Base-by-base conservation (phyloP, 805 yeast genomes). In the Ogataea zsoltii region DNA sequence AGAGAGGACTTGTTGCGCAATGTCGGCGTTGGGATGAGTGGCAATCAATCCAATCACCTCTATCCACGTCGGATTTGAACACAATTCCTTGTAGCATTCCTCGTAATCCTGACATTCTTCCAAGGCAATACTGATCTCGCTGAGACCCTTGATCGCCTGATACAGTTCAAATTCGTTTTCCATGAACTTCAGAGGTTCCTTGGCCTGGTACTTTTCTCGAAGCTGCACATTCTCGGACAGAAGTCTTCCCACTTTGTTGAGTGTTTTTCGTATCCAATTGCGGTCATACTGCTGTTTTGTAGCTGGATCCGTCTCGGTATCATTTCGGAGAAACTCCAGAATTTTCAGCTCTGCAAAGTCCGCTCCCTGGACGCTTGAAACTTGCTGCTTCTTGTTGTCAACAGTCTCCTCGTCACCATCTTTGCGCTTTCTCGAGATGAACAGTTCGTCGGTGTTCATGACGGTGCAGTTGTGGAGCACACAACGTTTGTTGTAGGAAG, bases 111-210 rank as follows among this genome's bases (percentile, higher is more conserved):
- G 21, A 9, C 43, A 44, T 21, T 53, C 56, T 4, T 35, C 34
- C 23, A 56, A 16, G 5, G 43, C 48, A 29, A 56, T 44, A 18
- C 51, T 44, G 12, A 57, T 23, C 33, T 57, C 61, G 14, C 54
- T 46, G 39, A 56, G 41, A 2, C 33, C 41, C 41, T 53, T 52
- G 17, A 58, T 36, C 4, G 41, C 51, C 32, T 55, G 53, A 14
- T 42, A 46, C 16, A 58, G 38, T 15, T 50, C 50, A 17, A 44
- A 55, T 30, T 58, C 62, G 19, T 53, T 51, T 18, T 55, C 57
- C 42, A 55, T 43, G 29, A 55, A 36, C 36, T 42, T 48, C 32
- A 45, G 15, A 4, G 53, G 54, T 25, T 50, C 49, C 9, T 39
- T 26, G 4, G 28, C 32, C 7, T 39, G 39, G n/a, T 41, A 48